Evolutionary conservation across 2,329 filamentous ascomycete genomes (phyloP).

Genomic region (Pyrenophora graminea): DNA sequence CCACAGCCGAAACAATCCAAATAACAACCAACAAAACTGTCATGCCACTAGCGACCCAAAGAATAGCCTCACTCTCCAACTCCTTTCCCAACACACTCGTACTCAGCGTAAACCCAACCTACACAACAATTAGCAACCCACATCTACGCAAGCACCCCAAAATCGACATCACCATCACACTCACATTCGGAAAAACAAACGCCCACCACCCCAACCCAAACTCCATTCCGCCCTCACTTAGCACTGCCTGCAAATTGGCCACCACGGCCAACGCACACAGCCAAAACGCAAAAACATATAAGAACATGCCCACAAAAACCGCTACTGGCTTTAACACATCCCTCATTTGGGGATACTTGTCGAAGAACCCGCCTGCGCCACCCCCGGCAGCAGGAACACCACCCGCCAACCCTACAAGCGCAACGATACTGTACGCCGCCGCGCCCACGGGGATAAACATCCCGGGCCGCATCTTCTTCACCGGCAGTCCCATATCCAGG

Average conservation of each 20-base stretch:
- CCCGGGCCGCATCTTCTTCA: constrained; percentile 64
- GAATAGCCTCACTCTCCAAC: constrained; percentile 37
- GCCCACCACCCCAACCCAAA: constrained; percentile 65
- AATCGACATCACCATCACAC: no score
- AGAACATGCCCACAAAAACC: constrained; percentile 54
- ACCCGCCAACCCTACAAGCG: constrained; percentile 67
- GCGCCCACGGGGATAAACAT: constrained; percentile 76
- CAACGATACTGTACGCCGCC: constrained; percentile 70
- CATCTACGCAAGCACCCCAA: no score
- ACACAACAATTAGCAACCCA: no score
- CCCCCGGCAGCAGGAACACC: constrained; percentile 41
- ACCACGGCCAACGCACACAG: constrained; percentile 52
- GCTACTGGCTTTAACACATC: constrained; percentile 50
- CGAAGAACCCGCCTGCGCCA: constrained; percentile 38
- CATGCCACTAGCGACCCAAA: constrained; percentile 52
- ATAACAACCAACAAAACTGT: constrained; percentile 55
- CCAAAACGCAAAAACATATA: constrained; percentile 66
- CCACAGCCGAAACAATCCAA: constrained; percentile 57
- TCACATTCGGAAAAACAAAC: constrained; percentile 51
- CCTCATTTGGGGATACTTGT: constrained; percentile 19
- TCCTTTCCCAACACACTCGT: constrained; percentile 42
- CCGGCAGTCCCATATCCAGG: constrained; percentile 65
- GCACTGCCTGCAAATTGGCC: constrained; percentile 19
- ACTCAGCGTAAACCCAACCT: constrained; percentile 41
- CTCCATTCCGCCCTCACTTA: constrained; percentile 42